Conservation (phyloP, 1,284 basidiomycete species). For the Ganoderma lingzhi region DNA sequence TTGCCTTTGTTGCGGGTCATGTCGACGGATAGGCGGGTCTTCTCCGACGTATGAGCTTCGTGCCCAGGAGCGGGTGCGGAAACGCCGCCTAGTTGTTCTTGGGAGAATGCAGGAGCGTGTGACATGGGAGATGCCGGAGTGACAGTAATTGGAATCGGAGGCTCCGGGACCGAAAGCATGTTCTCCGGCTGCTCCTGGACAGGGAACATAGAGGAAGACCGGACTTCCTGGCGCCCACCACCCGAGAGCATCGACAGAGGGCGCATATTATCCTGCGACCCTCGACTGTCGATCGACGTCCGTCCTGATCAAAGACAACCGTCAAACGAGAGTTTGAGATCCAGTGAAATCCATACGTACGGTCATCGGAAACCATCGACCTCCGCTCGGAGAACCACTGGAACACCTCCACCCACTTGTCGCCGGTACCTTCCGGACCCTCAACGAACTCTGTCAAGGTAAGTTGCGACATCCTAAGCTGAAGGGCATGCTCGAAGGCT, state of each 20-base stretch:
- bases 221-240: conserved; percentile 31
- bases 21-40: conserved; percentile 38
- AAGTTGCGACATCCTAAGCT: conserved; percentile 89
- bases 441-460: conserved; percentile 86
- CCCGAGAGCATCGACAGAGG: conserved; percentile 34
- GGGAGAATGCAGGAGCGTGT: conserved; percentile 25
- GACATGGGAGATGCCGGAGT: conserved; percentile 54
- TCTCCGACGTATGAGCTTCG: conserved; percentile 20
- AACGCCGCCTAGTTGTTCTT: conserved; percentile 24
- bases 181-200: conserved; percentile 29
- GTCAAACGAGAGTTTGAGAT: conserved; percentile 3
- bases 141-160: conserved; percentile 49
- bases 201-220: conserved; percentile 23
- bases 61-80: conserved; percentile 14
- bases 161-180: conserved; percentile 8
- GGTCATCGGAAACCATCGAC: conserved; percentile 49
- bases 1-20: conserved; percentile 52
- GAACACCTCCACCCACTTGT: conserved; percentile 88
- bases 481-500: conserved; percentile 81
- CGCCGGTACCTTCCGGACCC: conserved; percentile 87
- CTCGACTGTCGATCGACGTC: conserved; percentile 42
- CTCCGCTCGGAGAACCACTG: conserved; percentile 79
- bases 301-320: conserved; percentile 30
- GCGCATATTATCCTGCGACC: conserved; percentile 35
- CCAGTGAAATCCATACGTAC: conserved; percentile 37